Evolutionary conservation across 331 rosid species (phyloP).

Genomic region (Rhamnella rubrinervis): DNA sequence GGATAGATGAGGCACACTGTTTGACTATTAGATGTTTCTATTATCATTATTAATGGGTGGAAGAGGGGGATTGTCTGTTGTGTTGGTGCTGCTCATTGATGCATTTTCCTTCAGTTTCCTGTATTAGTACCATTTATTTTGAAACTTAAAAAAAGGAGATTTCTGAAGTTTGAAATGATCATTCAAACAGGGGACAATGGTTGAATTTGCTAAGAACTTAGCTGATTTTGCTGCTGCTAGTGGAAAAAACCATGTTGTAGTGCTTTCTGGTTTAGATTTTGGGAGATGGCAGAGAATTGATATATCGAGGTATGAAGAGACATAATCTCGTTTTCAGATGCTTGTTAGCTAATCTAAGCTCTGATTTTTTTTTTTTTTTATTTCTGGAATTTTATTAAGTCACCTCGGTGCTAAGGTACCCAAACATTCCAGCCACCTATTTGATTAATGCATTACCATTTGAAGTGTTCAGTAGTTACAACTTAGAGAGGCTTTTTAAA

Average conservation of each 20-base stretch:
- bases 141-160: slow-evolving; percentile 6
- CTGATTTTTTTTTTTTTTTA: neutral
- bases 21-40: neutral
- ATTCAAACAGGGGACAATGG: slow-evolving; percentile 67
- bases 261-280: slow-evolving; percentile 91
- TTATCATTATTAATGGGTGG: neutral
- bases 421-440: no score
- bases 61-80: neutral
- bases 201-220: slow-evolving; percentile 71
- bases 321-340: slow-evolving; percentile 5
- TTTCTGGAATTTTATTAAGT: no score
- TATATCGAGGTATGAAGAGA: slow-evolving; percentile 63
- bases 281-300: slow-evolving; percentile 87
- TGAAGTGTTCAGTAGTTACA: no score
- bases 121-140: neutral
- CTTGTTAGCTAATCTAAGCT: neutral
- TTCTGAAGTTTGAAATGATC: slow-evolving; percentile 16
- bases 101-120: neutral
- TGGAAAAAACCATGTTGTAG: slow-evolving; percentile 70
- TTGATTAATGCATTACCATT: no score
- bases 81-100: no score
- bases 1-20: no score
- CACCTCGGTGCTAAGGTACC: no score
- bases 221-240: slow-evolving; percentile 61
- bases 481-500: no score